phyloP scores from a whole-genome alignment of 306 rosid species.

The Sindora glabra region DNA sequence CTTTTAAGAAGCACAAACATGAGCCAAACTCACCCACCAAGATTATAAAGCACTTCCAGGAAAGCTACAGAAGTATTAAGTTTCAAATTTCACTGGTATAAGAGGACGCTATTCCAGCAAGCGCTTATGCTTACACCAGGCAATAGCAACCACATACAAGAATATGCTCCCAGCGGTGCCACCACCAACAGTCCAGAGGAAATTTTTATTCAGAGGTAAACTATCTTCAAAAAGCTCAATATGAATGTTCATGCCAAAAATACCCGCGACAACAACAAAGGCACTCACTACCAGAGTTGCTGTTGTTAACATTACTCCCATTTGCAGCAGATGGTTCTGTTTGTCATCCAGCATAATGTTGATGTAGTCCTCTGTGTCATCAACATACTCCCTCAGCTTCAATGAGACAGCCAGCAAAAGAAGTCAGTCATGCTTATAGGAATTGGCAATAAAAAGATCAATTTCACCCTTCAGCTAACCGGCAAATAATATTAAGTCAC shows the following conservation, averaged over 20 bases:
- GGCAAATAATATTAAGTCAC: neutral
- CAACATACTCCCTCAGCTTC: slow-evolving; percentile 93
- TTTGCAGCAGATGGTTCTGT: slow-evolving; percentile 93
- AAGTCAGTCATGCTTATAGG: no score
- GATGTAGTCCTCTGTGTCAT: slow-evolving; percentile 96
- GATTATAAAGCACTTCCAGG: neutral
- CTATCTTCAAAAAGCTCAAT: slow-evolving; percentile 43
- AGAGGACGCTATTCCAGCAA: slow-evolving; percentile 47
- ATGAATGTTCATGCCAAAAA: slow-evolving; percentile 81
- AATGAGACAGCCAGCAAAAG: slow-evolving; percentile 2
- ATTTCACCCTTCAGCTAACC: neutral
- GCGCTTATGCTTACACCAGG: slow-evolving; percentile 66
- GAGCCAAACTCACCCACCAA: no score
- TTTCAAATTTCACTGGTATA: neutral
- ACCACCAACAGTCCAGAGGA: slow-evolving; percentile 63
- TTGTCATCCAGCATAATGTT: slow-evolving; percentile 99
- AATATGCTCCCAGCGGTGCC: slow-evolving; percentile 31
- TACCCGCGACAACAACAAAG: slow-evolving; percentile 85
- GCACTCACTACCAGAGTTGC: slow-evolving; percentile 88
- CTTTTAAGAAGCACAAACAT: no score
- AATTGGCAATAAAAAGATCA: neutral
- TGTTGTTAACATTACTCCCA: slow-evolving; percentile 98
- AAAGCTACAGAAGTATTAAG: neutral
- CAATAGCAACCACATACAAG: slow-evolving; percentile 48
- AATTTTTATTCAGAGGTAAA: slow-evolving; percentile 40